Evolutionary conservation across 768 basidiomycete genomes (phyloP), one percentile per base, ranked within the genome.

Genomic region (Calocybe indica): DNA sequence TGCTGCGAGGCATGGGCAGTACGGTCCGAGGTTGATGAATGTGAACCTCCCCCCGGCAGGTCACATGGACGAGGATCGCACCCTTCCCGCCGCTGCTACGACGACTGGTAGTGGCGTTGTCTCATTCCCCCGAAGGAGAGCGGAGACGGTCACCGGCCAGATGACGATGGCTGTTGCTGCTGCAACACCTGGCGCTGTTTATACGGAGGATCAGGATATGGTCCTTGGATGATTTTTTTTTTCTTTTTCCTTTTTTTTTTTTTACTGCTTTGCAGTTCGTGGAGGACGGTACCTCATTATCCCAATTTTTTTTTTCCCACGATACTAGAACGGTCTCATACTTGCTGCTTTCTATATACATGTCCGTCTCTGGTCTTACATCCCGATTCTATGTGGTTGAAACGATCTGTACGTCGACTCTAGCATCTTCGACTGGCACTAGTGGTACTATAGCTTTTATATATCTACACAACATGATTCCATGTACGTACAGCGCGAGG

Each of bases 111-210:
- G n/a, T n/a, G n/a, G n/a, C n/a, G n/a, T n/a, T n/a, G n/a, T n/a
- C n/a, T n/a, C n/a, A n/a, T n/a, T n/a, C n/a, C n/a, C n/a, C n/a
- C n/a, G 46, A 31, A 37, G 41, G 4, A 5, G 7, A 15, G 11
- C 31, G 8, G 46, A 47, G 46, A 47, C 46, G 5, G 31, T 32
- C 35, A 5, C 46, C 14, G 46, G 46, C 35, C 35, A n/a, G n/a
- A 37, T n/a, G 35, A 37, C 42, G 22, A 33, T 43, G 29, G 42
- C 42, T 28, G 15, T 2, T 30, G 34, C 42, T 14, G 22, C 11
- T 3, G 34, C 42, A 2, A 33, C 11, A 3, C 30, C 42, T 31
- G 42, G 30, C 2, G 42, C 42, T 43, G 42, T 33, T 29, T 29
- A 29, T 11, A 8, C 34, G 29, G 42, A 43, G 5, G 42, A 43